A percentile compares a stretch with the other conserved stretches of the same genome.
Evolutionary conservation across 176 grass and related monocot genomes (phyloP).

Genomic region (Cenchrus americanus): DNA sequence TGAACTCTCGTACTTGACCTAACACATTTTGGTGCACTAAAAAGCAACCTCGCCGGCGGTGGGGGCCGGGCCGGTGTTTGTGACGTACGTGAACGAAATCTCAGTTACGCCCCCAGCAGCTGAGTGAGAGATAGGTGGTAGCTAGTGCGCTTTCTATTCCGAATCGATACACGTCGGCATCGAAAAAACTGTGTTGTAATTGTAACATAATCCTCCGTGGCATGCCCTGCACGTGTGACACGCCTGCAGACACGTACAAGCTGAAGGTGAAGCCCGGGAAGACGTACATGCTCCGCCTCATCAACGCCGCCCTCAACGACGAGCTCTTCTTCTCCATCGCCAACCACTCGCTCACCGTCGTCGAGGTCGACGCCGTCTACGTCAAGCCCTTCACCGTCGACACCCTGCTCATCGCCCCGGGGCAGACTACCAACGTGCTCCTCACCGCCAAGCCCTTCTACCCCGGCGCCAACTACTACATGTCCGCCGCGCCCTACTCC

Average conservation of each 20-base stretch:
- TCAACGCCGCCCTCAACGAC: slow-evolving; percentile 74
- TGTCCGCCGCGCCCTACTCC: slow-evolving; percentile 46
- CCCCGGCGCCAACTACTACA: slow-evolving; percentile 52
- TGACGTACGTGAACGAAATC: slow-evolving; percentile 7
- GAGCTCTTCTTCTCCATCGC: slow-evolving; percentile 83
- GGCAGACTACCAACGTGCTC: slow-evolving; percentile 77
- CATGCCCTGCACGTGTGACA: background rate
- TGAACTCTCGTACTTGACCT: slow-evolving; percentile 34
- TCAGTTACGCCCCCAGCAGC: slow-evolving; percentile 12
- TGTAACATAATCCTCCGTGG: background rate
- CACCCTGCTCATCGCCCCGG: slow-evolving; percentile 57
- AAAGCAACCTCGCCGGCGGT: slow-evolving; percentile 9
- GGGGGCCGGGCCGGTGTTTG: background rate
- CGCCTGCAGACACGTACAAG: slow-evolving; percentile 58
- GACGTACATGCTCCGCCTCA: slow-evolving; percentile 68
- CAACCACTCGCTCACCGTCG: slow-evolving; percentile 65
- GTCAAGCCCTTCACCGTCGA: slow-evolving; percentile 62
- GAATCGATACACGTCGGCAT: background rate
- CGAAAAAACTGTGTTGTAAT: background rate
- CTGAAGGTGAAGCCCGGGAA: slow-evolving; percentile 62
- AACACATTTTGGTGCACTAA: slow-evolving; percentile 38
- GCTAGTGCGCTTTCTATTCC: slow-evolving; percentile 25
- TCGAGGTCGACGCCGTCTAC: slow-evolving; percentile 76
- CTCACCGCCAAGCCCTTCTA: slow-evolving; percentile 53
- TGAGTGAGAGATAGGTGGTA: background rate